Percentiles rank a stretch among this genome's conserved stretches.
Evolutionary conservation across 192 early-diverging fungal genomes (phyloP).

Genomic region (Backusella liffmaniae): DNA sequence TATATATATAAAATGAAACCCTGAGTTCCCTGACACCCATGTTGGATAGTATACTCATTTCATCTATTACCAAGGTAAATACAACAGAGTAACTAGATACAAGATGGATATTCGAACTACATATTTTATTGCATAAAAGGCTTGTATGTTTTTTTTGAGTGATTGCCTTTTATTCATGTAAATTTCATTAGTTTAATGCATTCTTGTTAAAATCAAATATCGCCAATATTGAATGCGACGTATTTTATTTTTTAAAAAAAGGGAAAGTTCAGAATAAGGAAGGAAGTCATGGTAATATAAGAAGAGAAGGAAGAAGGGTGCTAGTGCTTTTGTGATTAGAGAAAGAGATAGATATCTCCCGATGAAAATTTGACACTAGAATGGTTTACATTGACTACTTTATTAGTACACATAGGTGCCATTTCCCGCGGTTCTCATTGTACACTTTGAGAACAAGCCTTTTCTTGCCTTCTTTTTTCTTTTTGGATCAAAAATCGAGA

Average conservation of each 20-base stretch:
- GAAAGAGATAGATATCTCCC: background rate
- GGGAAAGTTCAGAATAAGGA: background rate
- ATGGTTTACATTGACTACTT: background rate
- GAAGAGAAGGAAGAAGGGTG: background rate
- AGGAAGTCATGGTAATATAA: background rate
- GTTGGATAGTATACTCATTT: background rate
- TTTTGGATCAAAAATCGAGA: background rate
- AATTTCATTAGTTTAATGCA: background rate
- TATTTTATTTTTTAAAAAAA: background rate
- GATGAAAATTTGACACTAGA: background rate
- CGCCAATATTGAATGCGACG: background rate
- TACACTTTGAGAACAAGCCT: too few species aligned
- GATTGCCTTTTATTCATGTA: background rate
- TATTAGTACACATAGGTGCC: background rate
- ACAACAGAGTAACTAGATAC: background rate
- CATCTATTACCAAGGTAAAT: background rate
- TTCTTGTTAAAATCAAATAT: background rate
- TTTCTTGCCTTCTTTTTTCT: background rate
- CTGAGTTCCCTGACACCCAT: background rate
- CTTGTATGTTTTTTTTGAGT: too few species aligned
- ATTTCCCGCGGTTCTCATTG: background rate
- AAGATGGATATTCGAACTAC: too few species aligned
- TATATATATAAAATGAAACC: background rate
- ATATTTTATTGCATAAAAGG: too few species aligned
- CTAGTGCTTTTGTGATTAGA: background rate